These are phyloP conservation scores for Fraxinus velutina DNA, from an alignment of 305 asterid species.

Conservation along the genomic window DNA sequence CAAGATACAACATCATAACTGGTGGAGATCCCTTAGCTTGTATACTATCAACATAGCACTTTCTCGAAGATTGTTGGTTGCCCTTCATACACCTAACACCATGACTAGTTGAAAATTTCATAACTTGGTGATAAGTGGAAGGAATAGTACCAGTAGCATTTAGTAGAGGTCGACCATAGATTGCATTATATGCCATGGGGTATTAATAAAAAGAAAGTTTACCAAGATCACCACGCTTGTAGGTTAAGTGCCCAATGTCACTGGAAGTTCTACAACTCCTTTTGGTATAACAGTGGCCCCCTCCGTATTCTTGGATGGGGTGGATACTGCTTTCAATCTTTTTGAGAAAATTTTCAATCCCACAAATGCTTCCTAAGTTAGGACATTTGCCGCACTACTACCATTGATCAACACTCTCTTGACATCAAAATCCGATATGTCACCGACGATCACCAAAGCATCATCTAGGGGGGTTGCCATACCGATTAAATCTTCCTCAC, in stretches of 20 bases:
- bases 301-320: too few relatives aligned
- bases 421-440: too few relatives aligned
- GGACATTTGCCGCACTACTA: too few relatives aligned
- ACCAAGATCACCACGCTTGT: background rate
- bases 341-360: too few relatives aligned
- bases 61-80: background rate
- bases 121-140: background rate
- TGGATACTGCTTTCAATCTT: too few relatives aligned
- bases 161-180: background rate
- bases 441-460: too few relatives aligned
- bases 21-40: background rate
- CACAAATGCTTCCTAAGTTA: too few relatives aligned
- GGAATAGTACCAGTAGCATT: background rate
- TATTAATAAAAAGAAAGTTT: background rate
- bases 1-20: background rate
- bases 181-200: background rate
- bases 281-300: too few relatives aligned
- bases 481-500: too few relatives aligned
- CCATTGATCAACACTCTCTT: too few relatives aligned
- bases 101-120: background rate
- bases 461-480: too few relatives aligned
- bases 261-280: background rate
- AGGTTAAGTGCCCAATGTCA: background rate
- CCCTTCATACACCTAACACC: background rate
- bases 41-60: background rate